Base-by-base conservation (phyloP, 1,284 basidiomycete species). In the Tylopilus orsonianus region DNA sequence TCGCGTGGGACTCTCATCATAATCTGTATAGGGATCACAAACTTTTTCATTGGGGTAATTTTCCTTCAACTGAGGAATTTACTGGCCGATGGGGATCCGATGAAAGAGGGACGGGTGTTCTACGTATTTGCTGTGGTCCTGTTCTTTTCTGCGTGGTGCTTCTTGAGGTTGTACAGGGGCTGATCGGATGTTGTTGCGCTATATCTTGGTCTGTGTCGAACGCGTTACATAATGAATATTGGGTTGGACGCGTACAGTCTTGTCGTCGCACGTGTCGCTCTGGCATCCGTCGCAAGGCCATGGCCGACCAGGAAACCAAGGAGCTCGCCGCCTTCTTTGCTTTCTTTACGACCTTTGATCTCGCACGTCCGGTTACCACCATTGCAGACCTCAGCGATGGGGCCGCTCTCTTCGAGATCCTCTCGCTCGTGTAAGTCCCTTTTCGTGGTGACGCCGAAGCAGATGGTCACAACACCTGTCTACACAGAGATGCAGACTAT, bases 1-100 rank as follows among this genome's bases (percentile, higher is more conserved):
- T 10, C 4, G 12, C 39, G 8, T 4, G 14, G 23, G 19, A 18
- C 14, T 39, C 41, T 46, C 41, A 52, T 46, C 41, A 52, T n/a
- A 37, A 29, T 38, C 35, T 29, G 9, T 35, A 5, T 52, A 88
- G 87, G 93, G 93, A 78, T 85, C 39, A 74, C 80, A 18, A 95
- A 93, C 65, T 93, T 95, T 62, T 47, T 86, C 54, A 85, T 96
- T 32, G 90, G 90, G 4, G 72, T 93, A 3, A 68, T 82, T 24
- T 97, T 97, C 71, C 74, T 96, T 13, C 90, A 91, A 0, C 67
- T 96, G 35, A 83, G 91, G 44, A 85, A 91, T 64, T 61, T 79
- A 18, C 75, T 96, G 30, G 75, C 87, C 9, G 74, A 75, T 2
- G 83, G 79, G 2, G 81, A 87, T 46, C 71, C 75, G 13, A 61